Percentiles rank a stretch among this genome's conserved stretches.
phyloP scores from a whole-genome alignment of 768 basidiomycete species.

The Serpula lacrymans region DNA sequence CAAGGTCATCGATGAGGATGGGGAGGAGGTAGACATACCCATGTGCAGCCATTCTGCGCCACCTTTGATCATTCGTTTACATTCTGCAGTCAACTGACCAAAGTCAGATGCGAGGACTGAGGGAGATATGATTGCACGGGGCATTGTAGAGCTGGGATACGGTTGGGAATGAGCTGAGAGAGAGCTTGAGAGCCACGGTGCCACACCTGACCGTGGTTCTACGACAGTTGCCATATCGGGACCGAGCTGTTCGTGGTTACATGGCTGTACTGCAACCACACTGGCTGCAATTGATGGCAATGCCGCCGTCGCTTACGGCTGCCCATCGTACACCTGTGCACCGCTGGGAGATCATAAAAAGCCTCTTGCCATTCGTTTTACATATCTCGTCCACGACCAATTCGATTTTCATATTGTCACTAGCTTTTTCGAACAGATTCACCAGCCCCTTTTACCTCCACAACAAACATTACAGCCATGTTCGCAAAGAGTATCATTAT shows the following conservation, averaged over 20 bases:
- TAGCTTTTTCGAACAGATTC: no score
- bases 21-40: constrained; percentile 48
- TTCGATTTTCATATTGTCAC: constrained; percentile 5
- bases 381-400: constrained; percentile 3
- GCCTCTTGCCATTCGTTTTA: no score
- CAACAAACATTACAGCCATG: constrained; percentile 28
- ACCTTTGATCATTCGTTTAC: constrained; percentile 91
- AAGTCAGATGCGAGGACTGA: constrained; percentile 98
- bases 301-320: no score
- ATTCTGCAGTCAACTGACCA: constrained; percentile 92
- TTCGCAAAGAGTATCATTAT: constrained; percentile 36
- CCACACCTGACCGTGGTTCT: not conserved
- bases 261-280: no score
- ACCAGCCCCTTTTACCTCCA: constrained; percentile 14
- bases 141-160: constrained; percentile 46
- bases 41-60: constrained; percentile 99
- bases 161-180: constrained; percentile 1
- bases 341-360: no score
- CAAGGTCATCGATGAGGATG: constrained; percentile 4
- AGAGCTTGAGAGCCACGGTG: not conserved
- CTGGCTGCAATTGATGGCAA: no score
- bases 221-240: no score
- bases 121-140: constrained; percentile 89
- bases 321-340: no score
- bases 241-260: no score